Evolutionary conservation across 1,284 basidiomycete species (phyloP), one percentile per base, ranked within the genome.

Genomic region (Wolfiporia cocos): DNA sequence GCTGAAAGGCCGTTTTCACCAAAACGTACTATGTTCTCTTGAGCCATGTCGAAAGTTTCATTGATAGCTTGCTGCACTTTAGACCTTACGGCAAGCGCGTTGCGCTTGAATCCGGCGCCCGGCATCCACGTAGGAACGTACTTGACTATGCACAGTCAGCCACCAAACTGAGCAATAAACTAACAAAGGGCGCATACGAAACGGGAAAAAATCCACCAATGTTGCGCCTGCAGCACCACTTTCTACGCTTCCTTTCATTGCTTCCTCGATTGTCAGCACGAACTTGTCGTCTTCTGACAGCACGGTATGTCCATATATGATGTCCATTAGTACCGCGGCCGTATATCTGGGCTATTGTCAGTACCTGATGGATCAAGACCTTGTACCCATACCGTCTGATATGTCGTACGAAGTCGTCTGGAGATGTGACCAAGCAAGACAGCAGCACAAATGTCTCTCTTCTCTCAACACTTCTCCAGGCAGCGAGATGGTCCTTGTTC

Each of bases 51-150:
- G 49, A 71, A 78, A 0, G 76, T 76, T 15, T 68, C 54, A 44
- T 73, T 66, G 59, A 30, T 34, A 15, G 18, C 12, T 12, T 34
- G 10, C 9, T 7, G 17, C 7, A 15, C 32, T 7, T 7, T 75
- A 69, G 70, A 43, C 68, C 61, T 49, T 6, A 70, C 63, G 48
- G 67, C 58, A 17, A 64, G 51, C 9, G 76, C 75, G 14, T 69
- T 64, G 7, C 69, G 63, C 48, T 77, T 77, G 59, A 78, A 78
- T n/a, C 65, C 64, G 1, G 70, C 64, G 35, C 75, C 73, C 10
- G 76, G 77, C 31, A 73, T 67, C 76, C 76, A 80, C 11, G 65
- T 63, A 6, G 76, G 77, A 28, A 77, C 62, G 47, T 73, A 60
- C 49, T 69, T 73, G 22, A 66, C 63, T 62, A 39, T 28, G 14